phyloP scores from a whole-genome alignment of 495 filamentous ascomycete species.

The Acidomyces sp. region DNA sequence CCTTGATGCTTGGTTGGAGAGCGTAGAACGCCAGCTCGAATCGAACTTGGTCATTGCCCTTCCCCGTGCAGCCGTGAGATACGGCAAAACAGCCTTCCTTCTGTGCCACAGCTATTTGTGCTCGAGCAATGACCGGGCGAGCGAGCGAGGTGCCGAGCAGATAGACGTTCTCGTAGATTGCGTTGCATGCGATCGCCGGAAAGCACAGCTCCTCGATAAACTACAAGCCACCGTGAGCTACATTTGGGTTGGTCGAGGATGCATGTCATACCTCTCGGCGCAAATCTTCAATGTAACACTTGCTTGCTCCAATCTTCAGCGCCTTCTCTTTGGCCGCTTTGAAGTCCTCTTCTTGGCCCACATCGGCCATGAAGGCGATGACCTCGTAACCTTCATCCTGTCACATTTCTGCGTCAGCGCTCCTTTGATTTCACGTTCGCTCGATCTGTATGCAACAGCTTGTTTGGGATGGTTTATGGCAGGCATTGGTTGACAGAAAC shows the following conservation, averaged over 20 bases:
- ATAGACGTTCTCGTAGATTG: slow-evolving; percentile 74
- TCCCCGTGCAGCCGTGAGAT: slow-evolving; percentile 74
- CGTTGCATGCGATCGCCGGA: slow-evolving; percentile 79
- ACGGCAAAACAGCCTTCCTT: slow-evolving; percentile 52
- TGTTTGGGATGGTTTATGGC: no score
- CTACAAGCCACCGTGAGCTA: no score
- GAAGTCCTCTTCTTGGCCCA: slow-evolving; percentile 43
- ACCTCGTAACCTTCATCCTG: slow-evolving; percentile 54
- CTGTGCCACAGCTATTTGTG: slow-evolving; percentile 61
- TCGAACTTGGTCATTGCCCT: slow-evolving; percentile 79
- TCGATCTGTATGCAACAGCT: no score
- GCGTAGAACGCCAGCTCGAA: slow-evolving; percentile 66
- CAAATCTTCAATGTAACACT: slow-evolving; percentile 53
- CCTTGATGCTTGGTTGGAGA: slow-evolving; percentile 58
- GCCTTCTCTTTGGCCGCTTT: slow-evolving; percentile 54
- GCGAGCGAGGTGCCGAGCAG: slow-evolving; percentile 63
- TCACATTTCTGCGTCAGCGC: slow-evolving; percentile 1
- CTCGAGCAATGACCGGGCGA: slow-evolving; percentile 77
- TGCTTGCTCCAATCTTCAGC: slow-evolving; percentile 52
- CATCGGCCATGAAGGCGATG: slow-evolving; percentile 43
- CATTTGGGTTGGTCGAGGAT: no score
- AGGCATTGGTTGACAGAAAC: background rate
- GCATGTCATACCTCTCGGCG: slow-evolving; percentile 66
- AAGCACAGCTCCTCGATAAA: slow-evolving; percentile 63
- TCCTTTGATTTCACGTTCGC: no score